Evolutionary conservation across 495 filamentous ascomycete genomes (phyloP).

Genomic region (Staphylotrichum tortipilum): DNA sequence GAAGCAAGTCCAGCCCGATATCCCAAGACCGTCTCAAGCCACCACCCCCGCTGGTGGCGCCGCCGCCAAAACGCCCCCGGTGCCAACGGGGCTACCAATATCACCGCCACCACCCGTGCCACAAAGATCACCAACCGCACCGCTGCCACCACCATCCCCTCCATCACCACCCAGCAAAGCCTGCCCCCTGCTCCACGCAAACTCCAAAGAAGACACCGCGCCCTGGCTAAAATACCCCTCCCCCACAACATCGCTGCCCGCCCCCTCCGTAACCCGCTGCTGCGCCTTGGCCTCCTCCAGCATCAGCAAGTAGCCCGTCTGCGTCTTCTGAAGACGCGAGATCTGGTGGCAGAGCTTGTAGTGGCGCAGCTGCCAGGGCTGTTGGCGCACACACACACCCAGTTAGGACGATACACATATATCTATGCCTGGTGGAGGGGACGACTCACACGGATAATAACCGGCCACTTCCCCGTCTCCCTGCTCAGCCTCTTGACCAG

Average conservation of each 20-base stretch:
- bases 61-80: no score
- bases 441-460: background rate
- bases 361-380: background rate
- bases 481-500: background rate
- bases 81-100: no score
- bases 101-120: no score
- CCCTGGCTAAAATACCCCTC: background rate
- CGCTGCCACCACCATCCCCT: no score
- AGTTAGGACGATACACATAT: no score
- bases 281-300: background rate
- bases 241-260: no score
- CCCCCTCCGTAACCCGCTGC: background rate
- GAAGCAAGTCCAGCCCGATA: no score
- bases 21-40: no score
- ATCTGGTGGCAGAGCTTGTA: background rate
- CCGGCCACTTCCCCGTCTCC: background rate
- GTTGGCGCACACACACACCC: no score
- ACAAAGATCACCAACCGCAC: no score
- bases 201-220: background rate
- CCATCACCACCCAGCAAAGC: background rate
- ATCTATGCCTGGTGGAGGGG: no score
- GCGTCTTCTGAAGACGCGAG: background rate
- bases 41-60: no score
- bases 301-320: background rate
- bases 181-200: background rate